Evolutionary conservation across 441 rosid species (phyloP).

Genomic region (Kokia cookei): DNA sequence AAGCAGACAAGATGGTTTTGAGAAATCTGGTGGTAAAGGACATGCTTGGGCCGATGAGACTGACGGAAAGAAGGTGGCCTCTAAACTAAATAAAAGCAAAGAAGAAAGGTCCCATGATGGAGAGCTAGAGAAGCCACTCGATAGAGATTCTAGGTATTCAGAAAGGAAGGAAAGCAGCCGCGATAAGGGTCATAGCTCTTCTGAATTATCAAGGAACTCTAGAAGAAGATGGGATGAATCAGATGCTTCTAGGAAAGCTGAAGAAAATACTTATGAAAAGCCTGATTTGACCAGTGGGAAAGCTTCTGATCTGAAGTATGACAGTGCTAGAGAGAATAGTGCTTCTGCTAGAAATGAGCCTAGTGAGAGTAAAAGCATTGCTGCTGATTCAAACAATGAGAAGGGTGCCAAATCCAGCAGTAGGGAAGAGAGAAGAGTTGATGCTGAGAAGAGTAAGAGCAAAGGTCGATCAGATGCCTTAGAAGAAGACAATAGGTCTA

Average conservation of each 20-base stretch:
- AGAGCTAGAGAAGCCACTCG: conserved; percentile 45
- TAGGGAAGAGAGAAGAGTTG: conserved; percentile 57
- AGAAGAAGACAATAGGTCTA: conserved; percentile 63
- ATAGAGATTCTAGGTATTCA: conserved; percentile 54
- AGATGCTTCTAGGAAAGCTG: conserved; percentile 40
- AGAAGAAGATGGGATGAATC: conserved; percentile 90
- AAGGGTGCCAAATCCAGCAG: conserved; percentile 51
- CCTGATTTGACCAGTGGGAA: conserved; percentile 54
- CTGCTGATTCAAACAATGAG: conserved; percentile 44
- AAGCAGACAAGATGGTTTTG: conserved; percentile 51
- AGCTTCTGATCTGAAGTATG: conserved; percentile 58
- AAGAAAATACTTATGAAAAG: conserved; percentile 45
- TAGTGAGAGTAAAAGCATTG: conserved; percentile 50
- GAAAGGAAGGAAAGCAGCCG: conserved; percentile 70
- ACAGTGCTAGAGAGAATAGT: conserved; percentile 46
- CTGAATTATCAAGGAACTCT: conserved; percentile 53
- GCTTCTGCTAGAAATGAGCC: conserved; percentile 43
- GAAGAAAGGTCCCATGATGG: conserved; percentile 62
- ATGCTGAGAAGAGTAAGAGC: conserved; percentile 48
- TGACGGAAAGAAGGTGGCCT: conserved; percentile 53
- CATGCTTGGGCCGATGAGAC: conserved; percentile 43
- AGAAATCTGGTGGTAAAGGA: conserved; percentile 49
- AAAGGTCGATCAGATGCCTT: conserved; percentile 44
- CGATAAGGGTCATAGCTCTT: conserved; percentile 68
- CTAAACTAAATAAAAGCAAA: conserved; percentile 57